A percentile compares a stretch with the other conserved stretches of the same genome.
These are phyloP conservation scores for Phlyctochytrium arcticum DNA, from an alignment of 192 early-diverging fungal species.

Conservation along the genomic window DNA sequence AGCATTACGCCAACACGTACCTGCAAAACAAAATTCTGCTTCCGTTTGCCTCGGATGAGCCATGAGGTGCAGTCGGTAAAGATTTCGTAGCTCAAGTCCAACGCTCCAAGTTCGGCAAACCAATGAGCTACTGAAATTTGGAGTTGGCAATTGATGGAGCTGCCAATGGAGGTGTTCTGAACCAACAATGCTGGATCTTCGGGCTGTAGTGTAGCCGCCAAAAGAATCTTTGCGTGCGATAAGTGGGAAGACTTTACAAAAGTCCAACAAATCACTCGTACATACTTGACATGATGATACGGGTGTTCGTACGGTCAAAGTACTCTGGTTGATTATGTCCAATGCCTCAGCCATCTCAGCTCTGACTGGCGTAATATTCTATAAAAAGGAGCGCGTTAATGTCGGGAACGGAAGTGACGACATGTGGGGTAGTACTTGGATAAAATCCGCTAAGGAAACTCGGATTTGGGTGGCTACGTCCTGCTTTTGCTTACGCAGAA, in stretches of 20 bases:
- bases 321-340: too few species aligned
- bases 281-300: too few species aligned
- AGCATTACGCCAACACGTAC: constrained; percentile 21
- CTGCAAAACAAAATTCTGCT: constrained; percentile 53
- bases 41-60: constrained; percentile 61
- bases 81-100: constrained; percentile 59
- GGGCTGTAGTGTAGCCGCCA: constrained; percentile 14
- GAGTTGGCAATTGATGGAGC: constrained; percentile 53
- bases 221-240: constrained; percentile 23
- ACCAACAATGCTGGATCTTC: constrained; percentile 25
- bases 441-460: too few species aligned
- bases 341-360: too few species aligned
- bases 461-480: too few species aligned
- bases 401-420: too few species aligned
- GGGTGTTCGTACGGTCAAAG: too few species aligned
- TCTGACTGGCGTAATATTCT: too few species aligned
- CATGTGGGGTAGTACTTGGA: too few species aligned
- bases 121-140: constrained; percentile 27
- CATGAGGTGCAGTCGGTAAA: constrained; percentile 64
- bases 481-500: too few species aligned
- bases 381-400: too few species aligned
- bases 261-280: background rate
- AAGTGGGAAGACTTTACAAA: background rate
- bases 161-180: constrained; percentile 42
- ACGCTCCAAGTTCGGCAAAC: constrained; percentile 19